Percentiles rank a stretch among this genome's conserved stretches.
Conservation (phyloP, 306 rosid genomes). For the Neltuma alba region DNA sequence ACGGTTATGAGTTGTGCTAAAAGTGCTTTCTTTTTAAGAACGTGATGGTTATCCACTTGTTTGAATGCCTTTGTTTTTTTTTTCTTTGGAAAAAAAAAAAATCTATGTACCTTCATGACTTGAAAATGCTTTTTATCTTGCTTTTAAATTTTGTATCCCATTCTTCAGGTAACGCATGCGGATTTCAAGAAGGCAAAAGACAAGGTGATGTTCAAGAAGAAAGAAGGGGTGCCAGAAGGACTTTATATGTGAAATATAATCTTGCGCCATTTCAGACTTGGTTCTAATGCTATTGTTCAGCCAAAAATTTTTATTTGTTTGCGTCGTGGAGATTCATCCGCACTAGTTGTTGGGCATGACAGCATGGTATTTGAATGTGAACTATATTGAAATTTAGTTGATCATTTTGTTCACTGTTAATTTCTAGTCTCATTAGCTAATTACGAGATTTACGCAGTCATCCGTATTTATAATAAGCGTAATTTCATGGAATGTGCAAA, state of each 20-base stretch:
- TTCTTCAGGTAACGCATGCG: slow-evolving; percentile 76
- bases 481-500: not conserved
- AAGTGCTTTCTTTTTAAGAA: not conserved
- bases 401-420: not conserved
- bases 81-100: not conserved
- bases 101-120: not conserved
- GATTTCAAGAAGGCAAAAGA: slow-evolving; percentile 99
- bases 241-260: slow-evolving; percentile 76
- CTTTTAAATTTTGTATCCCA: slow-evolving; percentile 20
- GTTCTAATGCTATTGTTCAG: slow-evolving; percentile 9
- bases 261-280: slow-evolving; percentile 1
- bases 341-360: not conserved
- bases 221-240: slow-evolving; percentile 99
- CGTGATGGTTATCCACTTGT: slow-evolving; percentile 1
- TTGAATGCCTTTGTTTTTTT: not conserved
- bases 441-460: not conserved
- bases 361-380: slow-evolving; percentile 21
- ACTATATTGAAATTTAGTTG: not conserved
- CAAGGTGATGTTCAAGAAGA: slow-evolving; percentile 99
- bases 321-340: slow-evolving; percentile 15
- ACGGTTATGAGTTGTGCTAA: not conserved
- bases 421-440: not conserved
- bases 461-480: not conserved
- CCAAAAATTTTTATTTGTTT: slow-evolving; percentile 13
- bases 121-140: not conserved